Evolutionary conservation across 192 early-diverging fungal genomes (phyloP).

Genomic region (Obelidium mucronatum): DNA sequence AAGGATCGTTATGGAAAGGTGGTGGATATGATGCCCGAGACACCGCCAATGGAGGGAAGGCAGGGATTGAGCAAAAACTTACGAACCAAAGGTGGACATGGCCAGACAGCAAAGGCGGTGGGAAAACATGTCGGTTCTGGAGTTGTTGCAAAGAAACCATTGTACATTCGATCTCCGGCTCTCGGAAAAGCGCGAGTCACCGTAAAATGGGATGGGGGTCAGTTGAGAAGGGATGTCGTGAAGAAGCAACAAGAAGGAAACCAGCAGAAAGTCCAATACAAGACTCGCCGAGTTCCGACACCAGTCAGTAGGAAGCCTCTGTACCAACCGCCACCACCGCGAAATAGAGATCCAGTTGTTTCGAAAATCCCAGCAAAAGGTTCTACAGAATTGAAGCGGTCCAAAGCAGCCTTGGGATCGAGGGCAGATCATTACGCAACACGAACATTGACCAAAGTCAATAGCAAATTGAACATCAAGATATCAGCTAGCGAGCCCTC

Average conservation of each 20-base stretch:
- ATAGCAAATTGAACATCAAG: too few species aligned
- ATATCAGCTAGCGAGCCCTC: too few species aligned
- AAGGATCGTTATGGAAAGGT: conserved; percentile 8
- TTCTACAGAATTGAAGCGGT: too few species aligned
- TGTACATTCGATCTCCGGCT: conserved; percentile 20
- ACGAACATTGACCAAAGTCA: too few species aligned
- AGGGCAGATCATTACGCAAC: too few species aligned
- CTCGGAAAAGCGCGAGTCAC: neutral
- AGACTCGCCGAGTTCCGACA: neutral
- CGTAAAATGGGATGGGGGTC: conserved; percentile 18
- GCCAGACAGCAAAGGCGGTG: too few species aligned
- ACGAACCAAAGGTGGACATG: neutral
- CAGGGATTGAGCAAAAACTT: too few species aligned
- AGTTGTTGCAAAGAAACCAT: neutral
- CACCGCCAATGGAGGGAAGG: neutral
- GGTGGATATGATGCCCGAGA: conserved; percentile 9
- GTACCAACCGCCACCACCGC: conserved; percentile 16
- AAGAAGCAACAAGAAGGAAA: neutral
- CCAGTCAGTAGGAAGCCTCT: conserved; percentile 10
- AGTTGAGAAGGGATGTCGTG: neutral
- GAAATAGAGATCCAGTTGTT: neutral
- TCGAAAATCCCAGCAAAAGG: too few species aligned
- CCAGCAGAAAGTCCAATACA: neutral
- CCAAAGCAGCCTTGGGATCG: too few species aligned
- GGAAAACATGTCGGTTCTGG: neutral